Evolutionary conservation across 805 yeast species (phyloP).

Genomic region (Scheffersomyces coipomensis): DNA sequence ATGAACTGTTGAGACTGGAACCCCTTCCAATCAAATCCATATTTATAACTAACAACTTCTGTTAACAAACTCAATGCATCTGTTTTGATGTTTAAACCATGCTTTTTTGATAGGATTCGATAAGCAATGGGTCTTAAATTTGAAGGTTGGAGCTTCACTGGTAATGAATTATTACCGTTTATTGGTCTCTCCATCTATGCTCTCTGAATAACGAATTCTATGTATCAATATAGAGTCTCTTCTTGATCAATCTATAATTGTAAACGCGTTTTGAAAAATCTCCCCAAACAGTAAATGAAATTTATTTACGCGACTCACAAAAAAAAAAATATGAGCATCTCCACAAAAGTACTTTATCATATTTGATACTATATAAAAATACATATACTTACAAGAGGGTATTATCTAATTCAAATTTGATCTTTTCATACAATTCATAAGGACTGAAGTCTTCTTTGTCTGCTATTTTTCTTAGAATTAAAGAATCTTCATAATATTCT

Average conservation of each 20-base stretch:
- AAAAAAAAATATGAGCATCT: too few species aligned
- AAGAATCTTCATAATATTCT: not conserved
- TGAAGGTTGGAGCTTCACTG: conserved; percentile 75
- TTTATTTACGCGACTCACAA: too few species aligned
- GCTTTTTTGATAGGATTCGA: conserved; percentile 84
- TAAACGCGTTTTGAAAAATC: too few species aligned
- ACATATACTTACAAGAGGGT: not conserved
- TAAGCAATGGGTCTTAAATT: conserved; percentile 90
- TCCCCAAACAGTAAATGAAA: too few species aligned
- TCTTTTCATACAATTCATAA: not conserved
- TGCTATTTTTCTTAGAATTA: not conserved
- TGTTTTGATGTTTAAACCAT: conserved; percentile 86
- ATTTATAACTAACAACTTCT: conserved; percentile 68
- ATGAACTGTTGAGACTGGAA: conserved; percentile 58
- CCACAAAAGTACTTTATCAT: too few species aligned
- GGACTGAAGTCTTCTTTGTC: not conserved
- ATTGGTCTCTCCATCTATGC: too few species aligned
- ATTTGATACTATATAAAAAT: too few species aligned
- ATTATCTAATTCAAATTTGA: not conserved
- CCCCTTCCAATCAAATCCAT: conserved; percentile 86
- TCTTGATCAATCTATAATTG: too few species aligned
- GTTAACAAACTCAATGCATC: conserved; percentile 76
- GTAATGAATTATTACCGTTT: conserved; percentile 44
- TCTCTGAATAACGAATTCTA: too few species aligned
- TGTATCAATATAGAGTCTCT: too few species aligned